Evolutionary conservation across 2,329 filamentous ascomycete species (phyloP).

Genomic region (Apiospora sp.): DNA sequence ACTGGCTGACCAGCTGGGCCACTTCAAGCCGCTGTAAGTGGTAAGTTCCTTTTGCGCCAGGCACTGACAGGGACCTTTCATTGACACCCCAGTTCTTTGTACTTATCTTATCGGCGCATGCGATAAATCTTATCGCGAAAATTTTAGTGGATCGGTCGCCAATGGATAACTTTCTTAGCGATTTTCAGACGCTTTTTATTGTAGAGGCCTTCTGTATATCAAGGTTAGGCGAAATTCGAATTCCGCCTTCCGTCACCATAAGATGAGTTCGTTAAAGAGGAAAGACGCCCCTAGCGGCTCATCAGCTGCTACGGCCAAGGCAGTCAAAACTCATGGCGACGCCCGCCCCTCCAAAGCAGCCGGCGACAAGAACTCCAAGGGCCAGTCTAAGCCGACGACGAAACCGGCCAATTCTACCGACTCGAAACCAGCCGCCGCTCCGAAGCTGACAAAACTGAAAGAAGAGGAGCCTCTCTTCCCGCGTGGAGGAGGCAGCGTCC

Average conservation of each 20-base stretch:
- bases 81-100: not conserved
- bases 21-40: not conserved
- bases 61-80: not conserved
- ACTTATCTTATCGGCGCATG: conserved; percentile 14
- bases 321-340: conserved; percentile 54
- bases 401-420: conserved; percentile 36
- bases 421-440: conserved; percentile 41
- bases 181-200: conserved; percentile 23
- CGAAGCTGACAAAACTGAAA: conserved; percentile 58
- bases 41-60: not conserved
- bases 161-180: conserved; percentile 23
- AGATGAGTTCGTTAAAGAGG: conserved; percentile 65
- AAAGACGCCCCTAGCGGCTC: conserved; percentile 64
- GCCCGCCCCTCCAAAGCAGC: conserved; percentile 58
- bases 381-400: conserved; percentile 41
- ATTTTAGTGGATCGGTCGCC: conserved; percentile 24
- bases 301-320: conserved; percentile 52
- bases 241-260: conserved; percentile 30
- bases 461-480: conserved; percentile 93
- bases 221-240: conserved; percentile 15
- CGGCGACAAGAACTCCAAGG: conserved; percentile 45
- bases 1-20: conserved; percentile 4
- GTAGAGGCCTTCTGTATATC: conserved; percentile 11
- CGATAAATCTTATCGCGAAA: conserved; percentile 24
- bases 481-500: conserved; percentile 86